phyloP scores from a whole-genome alignment of 176 grass and related monocot species.

The Musa troglodytarum region DNA sequence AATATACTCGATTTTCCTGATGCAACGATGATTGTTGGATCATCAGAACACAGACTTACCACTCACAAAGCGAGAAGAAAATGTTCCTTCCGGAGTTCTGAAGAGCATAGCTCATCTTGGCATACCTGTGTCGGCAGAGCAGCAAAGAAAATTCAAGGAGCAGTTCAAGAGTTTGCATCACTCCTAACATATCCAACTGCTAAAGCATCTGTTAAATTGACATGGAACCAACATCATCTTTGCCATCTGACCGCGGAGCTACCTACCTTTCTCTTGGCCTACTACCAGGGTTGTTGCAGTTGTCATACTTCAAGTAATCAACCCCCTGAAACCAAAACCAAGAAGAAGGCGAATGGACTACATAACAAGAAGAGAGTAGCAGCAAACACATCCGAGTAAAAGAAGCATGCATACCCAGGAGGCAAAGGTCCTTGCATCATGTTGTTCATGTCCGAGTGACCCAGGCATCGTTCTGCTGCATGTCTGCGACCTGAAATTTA shows the following conservation, averaged over 20 bases:
- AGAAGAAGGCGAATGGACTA: no score
- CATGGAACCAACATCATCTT: background rate
- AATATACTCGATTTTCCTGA: background rate
- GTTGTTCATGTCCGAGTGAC: slow-evolving; percentile 81
- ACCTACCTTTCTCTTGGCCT: slow-evolving; percentile 51
- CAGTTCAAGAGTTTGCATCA: background rate
- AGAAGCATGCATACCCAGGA: slow-evolving; percentile 51
- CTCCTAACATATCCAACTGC: background rate
- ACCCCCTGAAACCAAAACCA: slow-evolving; percentile 38
- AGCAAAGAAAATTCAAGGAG: background rate
- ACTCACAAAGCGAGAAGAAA: slow-evolving; percentile 95
- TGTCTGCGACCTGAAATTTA: slow-evolving; percentile 37
- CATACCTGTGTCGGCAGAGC: slow-evolving; percentile 40
- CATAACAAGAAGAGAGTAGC: no score
- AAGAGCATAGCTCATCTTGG: slow-evolving; percentile 78
- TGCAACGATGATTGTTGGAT: background rate
- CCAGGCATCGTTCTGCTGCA: slow-evolving; percentile 86
- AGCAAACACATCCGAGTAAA: background rate
- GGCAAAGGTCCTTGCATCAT: slow-evolving; percentile 70
- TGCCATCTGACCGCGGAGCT: background rate
- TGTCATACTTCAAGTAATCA: slow-evolving; percentile 97
- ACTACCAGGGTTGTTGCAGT: slow-evolving; percentile 64
- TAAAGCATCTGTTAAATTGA: background rate
- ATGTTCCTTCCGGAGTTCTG: slow-evolving; percentile 59
- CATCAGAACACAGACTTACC: slow-evolving; percentile 28